phyloP scores from a whole-genome alignment of 805 yeast genomes.

The Sugiyamaella qingdaonensis region DNA sequence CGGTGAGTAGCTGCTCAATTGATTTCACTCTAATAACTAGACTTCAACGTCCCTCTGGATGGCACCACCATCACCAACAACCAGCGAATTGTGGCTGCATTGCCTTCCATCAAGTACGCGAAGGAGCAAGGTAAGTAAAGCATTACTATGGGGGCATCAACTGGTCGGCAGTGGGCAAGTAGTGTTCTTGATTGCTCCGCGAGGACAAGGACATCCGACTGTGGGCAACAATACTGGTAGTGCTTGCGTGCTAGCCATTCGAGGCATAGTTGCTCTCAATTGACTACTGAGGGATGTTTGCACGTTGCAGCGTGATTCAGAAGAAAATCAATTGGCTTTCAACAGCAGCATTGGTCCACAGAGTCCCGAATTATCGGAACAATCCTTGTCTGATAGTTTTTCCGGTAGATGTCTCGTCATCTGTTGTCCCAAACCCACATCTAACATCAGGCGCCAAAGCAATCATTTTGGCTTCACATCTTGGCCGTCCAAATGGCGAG shows the following conservation, averaged over 20 bases:
- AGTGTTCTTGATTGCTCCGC: too few relatives aligned
- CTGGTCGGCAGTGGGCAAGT: too few relatives aligned
- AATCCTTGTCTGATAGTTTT: not conserved
- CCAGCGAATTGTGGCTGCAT: constrained; percentile 98
- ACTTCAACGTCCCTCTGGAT: constrained; percentile 60
- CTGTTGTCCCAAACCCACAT: not conserved
- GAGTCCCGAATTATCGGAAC: too few relatives aligned
- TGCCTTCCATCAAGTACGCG: constrained; percentile 96
- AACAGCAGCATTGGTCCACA: not conserved
- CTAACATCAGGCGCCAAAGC: constrained; percentile 64
- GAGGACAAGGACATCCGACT: too few relatives aligned
- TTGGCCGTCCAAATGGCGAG: constrained; percentile 99
- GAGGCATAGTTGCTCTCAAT: not conserved
- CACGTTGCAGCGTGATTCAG: too few relatives aligned
- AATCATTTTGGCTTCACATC: constrained; percentile 90
- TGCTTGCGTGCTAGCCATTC: not conserved
- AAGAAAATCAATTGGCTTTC: too few relatives aligned
- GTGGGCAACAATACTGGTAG: too few relatives aligned
- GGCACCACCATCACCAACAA: constrained; percentile 97
- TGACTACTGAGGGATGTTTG: too few relatives aligned
- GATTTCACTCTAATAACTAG: constrained; percentile 16
- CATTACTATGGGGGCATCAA: not conserved
- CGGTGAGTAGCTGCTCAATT: constrained; percentile 42
- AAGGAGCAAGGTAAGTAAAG: constrained; percentile 52
- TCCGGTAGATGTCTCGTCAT: not conserved